Percentiles rank a stretch among this genome's conserved stretches.
phyloP scores from a whole-genome alignment of 768 basidiomycete genomes.

The Termitomyces sp. region DNA sequence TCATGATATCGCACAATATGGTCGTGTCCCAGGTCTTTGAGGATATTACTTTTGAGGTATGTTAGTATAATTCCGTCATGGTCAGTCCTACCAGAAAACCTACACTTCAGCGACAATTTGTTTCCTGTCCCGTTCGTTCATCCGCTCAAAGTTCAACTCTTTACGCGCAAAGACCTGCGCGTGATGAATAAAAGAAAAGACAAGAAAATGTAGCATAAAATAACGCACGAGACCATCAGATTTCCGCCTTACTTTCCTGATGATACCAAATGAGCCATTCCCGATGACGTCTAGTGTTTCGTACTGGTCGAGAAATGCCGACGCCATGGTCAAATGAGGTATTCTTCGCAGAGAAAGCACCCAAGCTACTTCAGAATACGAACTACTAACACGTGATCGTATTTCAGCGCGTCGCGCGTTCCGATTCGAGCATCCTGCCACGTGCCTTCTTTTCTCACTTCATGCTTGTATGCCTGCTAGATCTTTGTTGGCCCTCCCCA shows the following conservation, averaged over 20 bases:
- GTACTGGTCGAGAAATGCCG: slow-evolving; percentile 67
- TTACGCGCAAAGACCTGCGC: slow-evolving; percentile 79
- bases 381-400: slow-evolving; percentile 11
- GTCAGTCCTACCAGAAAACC: slow-evolving; percentile 23
- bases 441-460: not conserved
- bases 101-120: slow-evolving; percentile 99
- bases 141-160: slow-evolving; percentile 95
- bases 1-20: slow-evolving; percentile 97
- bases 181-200: not conserved
- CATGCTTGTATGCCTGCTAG: too few relatives aligned
- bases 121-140: slow-evolving; percentile 93
- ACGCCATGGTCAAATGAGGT: slow-evolving; percentile 7
- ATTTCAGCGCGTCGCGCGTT: slow-evolving; percentile 6
- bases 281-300: slow-evolving; percentile 90
- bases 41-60: slow-evolving; percentile 66
- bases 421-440: not conserved
- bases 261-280: slow-evolving; percentile 96
- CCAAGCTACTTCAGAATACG: not conserved
- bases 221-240: slow-evolving; percentile 71
- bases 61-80: not conserved
- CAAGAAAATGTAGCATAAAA: slow-evolving; percentile 1
- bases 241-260: slow-evolving; percentile 87
- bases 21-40: slow-evolving; percentile 92
- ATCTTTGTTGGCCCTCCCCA: too few relatives aligned
- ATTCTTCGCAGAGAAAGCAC: not conserved